These are phyloP conservation scores for Kwoniella sp. DNA, from an alignment of 768 basidiomycete species.

Conservation along the genomic window DNA sequence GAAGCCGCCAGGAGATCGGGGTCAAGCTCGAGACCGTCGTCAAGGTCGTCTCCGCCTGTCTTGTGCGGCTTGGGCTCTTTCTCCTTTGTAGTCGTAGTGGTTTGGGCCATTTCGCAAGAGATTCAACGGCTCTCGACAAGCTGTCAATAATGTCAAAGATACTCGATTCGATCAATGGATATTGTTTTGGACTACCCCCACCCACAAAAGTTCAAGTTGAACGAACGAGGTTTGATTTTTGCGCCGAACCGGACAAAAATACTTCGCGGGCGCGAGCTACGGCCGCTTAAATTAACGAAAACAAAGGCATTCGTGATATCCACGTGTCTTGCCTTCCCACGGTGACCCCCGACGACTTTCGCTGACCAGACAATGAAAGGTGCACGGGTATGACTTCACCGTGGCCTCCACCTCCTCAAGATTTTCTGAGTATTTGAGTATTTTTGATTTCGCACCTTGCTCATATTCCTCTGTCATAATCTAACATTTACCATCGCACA, in stretches of 20 bases:
- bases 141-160: too few species aligned
- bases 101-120: constrained; percentile 23
- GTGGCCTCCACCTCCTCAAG: background rate
- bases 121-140: too few species aligned
- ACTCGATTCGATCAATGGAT: too few species aligned
- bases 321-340: background rate
- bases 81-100: background rate
- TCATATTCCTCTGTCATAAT: background rate
- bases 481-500: background rate
- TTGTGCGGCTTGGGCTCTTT: constrained; percentile 15
- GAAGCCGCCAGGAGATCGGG: constrained; percentile 42
- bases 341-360: background rate
- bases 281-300: too few species aligned
- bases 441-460: constrained; percentile 8
- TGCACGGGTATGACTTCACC: constrained; percentile 2
- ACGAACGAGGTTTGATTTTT: too few species aligned
- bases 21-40: constrained; percentile 54
- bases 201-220: too few species aligned
- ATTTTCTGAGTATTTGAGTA: background rate
- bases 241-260: too few species aligned
- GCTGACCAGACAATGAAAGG: background rate
- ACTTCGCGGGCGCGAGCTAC: too few species aligned
- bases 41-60: constrained; percentile 53
- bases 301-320: background rate
- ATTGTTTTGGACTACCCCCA: too few species aligned